phyloP scores from a whole-genome alignment of 495 filamentous ascomycete species.

The Xylaria castorea region DNA sequence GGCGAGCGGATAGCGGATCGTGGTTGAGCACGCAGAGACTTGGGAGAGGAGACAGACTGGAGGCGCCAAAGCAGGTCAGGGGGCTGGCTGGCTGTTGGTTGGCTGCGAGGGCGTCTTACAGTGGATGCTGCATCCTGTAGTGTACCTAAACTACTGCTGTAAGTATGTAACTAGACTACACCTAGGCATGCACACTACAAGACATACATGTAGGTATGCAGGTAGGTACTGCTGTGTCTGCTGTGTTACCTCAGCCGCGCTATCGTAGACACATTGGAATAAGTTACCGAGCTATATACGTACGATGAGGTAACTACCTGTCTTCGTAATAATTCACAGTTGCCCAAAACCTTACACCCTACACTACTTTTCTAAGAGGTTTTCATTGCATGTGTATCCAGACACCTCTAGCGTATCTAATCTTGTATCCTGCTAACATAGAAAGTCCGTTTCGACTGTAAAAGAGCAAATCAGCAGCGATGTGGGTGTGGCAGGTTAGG shows the following conservation, averaged over 20 bases:
- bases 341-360: background rate
- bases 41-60: background rate
- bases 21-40: background rate
- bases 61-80: slow-evolving; percentile 3
- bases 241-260: background rate
- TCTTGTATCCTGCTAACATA: background rate
- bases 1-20: background rate
- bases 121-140: background rate
- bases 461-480: background rate
- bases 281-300: too few relatives aligned
- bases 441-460: background rate
- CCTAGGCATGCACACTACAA: background rate
- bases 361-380: background rate
- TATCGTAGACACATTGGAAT: too few relatives aligned
- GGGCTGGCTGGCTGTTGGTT: background rate
- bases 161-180: too few relatives aligned
- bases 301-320: too few relatives aligned
- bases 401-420: background rate
- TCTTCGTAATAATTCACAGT: background rate
- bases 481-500: background rate
- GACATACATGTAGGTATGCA: background rate
- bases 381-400: background rate
- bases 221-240: background rate
- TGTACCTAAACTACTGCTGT: background rate
- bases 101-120: background rate